These are phyloP conservation scores for Cephaloascus fragrans DNA, from an alignment of 805 yeast genomes.

Conservation along the genomic window DNA sequence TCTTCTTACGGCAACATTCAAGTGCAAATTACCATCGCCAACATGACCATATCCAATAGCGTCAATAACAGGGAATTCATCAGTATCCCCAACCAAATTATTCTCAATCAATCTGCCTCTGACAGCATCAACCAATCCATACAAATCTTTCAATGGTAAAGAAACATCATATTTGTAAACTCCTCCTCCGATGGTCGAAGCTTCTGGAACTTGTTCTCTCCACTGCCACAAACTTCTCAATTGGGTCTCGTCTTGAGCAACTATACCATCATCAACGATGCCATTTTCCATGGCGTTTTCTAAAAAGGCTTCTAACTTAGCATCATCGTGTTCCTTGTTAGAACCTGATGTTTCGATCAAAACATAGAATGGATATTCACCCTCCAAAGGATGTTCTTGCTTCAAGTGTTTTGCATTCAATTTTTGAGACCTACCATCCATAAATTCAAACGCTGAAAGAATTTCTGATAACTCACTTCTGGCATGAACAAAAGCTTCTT, in stretches of 20 bases:
- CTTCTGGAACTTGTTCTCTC: slow-evolving; percentile 94
- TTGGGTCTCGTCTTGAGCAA: slow-evolving; percentile 93
- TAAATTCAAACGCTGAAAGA: slow-evolving; percentile 86
- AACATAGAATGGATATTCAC: slow-evolving; percentile 79
- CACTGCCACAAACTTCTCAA: slow-evolving; percentile 79
- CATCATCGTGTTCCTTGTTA: slow-evolving; percentile 86
- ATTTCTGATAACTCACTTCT: slow-evolving; percentile 74
- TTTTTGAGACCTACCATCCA: slow-evolving; percentile 67
- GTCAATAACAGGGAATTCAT: slow-evolving; percentile 68
- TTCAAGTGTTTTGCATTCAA: slow-evolving; percentile 55
- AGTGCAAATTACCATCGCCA: slow-evolving; percentile 94
- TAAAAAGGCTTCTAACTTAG: slow-evolving; percentile 75
- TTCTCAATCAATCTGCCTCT: slow-evolving; percentile 46
- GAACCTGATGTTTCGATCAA: slow-evolving; percentile 96
- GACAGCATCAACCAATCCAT: slow-evolving; percentile 75
- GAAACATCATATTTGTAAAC: slow-evolving; percentile 97
- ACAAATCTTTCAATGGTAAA: slow-evolving; percentile 72
- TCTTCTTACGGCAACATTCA: slow-evolving; percentile 83
- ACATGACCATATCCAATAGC: slow-evolving; percentile 97
- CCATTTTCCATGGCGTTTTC: slow-evolving; percentile 81
- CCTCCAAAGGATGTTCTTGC: slow-evolving; percentile 68
- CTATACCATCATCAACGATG: slow-evolving; percentile 82
- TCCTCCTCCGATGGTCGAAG: slow-evolving; percentile 78
- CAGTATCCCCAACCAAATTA: slow-evolving; percentile 54
- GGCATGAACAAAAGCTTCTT: slow-evolving; percentile 69